Base-by-base conservation (phyloP, 805 yeast species). In the Candida nitratophila region DNA sequence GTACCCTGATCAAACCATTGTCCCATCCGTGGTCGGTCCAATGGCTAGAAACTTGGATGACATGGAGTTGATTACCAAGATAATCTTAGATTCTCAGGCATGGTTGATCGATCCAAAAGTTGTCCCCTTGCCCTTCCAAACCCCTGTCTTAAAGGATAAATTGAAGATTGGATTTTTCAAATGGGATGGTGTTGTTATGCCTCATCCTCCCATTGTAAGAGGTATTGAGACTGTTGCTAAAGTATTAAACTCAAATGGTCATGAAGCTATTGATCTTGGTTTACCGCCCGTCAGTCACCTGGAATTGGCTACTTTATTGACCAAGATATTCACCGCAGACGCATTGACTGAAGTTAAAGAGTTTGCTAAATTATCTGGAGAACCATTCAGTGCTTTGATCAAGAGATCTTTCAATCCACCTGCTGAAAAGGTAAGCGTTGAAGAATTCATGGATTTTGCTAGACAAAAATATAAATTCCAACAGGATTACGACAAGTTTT, bases 141-240 rank as follows among this genome's bases (percentile, higher is more conserved):
- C 52, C 2, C 9, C 41, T 15, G 39, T 33, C 2, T n/a, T 41
- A 4, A 11, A 21, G 2, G 45, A 48, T 26, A 69, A 67, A 47
- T 52, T 76, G 26, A 68, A 60, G n/a, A 55, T 78, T 50, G 83
- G 79, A 3, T 53, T 76, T 15, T 49, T 73, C 52, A 51, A 50
- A 26, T 70, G 69, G 57, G 81, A 79, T 53, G 63, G 65, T 8
- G 51, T 59, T 24, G 67, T 73, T 14, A 61, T 66, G 46, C 83
- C 83, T 12, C 74, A 74, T 27, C 83, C 84, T 1, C 82, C 83
- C 10, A 68, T 79, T 16, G 50, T 59, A 6, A 64, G 82, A 47
- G 77, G 71, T 11, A 34, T 77, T 34, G 54, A 65, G 26, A 52
- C 56, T 17, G 51, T 65, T 5, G 48, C 53, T 22, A 54, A 46